Conservation (phyloP, 306 rosid species). For the Glycine latifolia region DNA sequence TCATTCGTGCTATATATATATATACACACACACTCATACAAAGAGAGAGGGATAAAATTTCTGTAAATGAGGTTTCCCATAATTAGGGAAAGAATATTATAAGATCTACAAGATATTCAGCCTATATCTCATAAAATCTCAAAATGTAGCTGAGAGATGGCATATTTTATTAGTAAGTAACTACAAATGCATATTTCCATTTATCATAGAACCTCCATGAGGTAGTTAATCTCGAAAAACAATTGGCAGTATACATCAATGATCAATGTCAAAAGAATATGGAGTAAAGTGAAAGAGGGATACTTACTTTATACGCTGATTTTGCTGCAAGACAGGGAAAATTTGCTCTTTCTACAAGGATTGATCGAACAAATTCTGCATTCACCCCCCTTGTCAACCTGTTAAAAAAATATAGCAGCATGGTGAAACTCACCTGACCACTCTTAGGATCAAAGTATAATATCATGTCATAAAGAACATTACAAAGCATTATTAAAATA, state of each 20-base stretch:
- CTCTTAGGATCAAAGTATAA: conserved; percentile 16
- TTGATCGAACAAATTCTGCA: conserved; percentile 82
- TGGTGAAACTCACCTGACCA: conserved; percentile 22
- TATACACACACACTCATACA: neutral
- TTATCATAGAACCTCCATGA: neutral
- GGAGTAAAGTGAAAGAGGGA: conserved; percentile 23
- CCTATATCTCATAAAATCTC: too few relatives aligned
- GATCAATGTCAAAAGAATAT: conserved; percentile 31
- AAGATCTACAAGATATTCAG: too few relatives aligned
- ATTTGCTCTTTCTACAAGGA: conserved; percentile 81
- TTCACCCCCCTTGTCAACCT: conserved; percentile 88
- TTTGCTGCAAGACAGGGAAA: conserved; percentile 81
- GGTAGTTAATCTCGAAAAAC: too few relatives aligned
- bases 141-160: too few relatives aligned
- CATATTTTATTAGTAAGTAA: too few relatives aligned
- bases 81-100: too few relatives aligned
- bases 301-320: conserved; percentile 77
- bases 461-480: conserved; percentile 19
- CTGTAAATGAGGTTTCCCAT: too few relatives aligned
- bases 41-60: too few relatives aligned
- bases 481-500: conserved; percentile 3
- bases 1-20: too few relatives aligned
- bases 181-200: conserved; percentile 11
- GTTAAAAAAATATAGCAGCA: conserved; percentile 40
- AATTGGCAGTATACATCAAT: neutral